A percentile compares a stretch with the other conserved stretches of the same genome.
Evolutionary conservation across 2,329 filamentous ascomycete genomes (phyloP).

Genomic region (Aspergillus amoenus): DNA sequence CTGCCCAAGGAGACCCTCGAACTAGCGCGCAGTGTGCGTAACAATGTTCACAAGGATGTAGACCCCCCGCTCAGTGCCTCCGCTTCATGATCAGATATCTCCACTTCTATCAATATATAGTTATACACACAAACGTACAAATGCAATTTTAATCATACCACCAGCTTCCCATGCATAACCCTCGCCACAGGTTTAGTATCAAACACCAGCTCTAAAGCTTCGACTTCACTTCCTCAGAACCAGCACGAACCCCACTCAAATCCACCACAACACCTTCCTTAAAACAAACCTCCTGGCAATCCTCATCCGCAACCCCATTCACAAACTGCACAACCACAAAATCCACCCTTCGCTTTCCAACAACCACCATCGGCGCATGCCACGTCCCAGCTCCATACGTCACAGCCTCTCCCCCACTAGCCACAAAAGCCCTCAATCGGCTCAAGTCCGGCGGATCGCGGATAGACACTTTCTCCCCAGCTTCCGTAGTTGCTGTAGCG

Average conservation of each 20-base stretch:
- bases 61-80: not conserved
- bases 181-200: not conserved
- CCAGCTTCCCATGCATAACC: not conserved
- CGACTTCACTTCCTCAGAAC: not conserved
- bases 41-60: conserved; percentile 14
- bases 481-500: conserved; percentile 32
- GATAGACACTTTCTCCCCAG: conserved; percentile 32
- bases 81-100: not conserved
- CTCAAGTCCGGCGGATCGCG: conserved; percentile 67
- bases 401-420: conserved; percentile 74
- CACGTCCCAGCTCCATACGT: conserved; percentile 90
- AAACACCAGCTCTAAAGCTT: not conserved
- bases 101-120: not conserved
- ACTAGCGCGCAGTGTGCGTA: conserved; percentile 63
- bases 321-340: conserved; percentile 89
- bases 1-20: conserved; percentile 71
- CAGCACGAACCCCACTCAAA: conserved; percentile 12
- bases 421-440: conserved; percentile 74
- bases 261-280: conserved; percentile 41
- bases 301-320: conserved; percentile 77
- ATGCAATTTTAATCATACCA: not conserved
- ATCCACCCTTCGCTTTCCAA: conserved; percentile 70
- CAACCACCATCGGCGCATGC: conserved; percentile 94
- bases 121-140: not conserved
- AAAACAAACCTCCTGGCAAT: conserved; percentile 76